phyloP scores from a whole-genome alignment of 2,329 filamentous ascomycete genomes.

The Tolypocladium sp. region DNA sequence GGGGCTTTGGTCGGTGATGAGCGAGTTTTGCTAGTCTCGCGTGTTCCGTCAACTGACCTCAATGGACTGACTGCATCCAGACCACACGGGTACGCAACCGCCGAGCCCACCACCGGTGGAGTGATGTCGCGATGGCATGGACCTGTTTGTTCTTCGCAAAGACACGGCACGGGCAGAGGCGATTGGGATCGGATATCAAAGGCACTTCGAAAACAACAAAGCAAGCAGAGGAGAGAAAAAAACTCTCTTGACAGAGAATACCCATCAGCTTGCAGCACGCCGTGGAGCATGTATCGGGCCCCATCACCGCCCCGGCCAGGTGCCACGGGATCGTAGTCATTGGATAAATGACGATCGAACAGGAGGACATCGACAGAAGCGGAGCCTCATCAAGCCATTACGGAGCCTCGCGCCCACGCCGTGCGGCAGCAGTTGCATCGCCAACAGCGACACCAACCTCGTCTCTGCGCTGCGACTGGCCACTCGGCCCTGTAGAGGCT shows the following conservation, averaged over 20 bases:
- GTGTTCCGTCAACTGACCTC: not conserved
- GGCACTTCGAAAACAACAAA: not conserved
- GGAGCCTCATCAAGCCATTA: not conserved
- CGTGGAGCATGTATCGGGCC: not conserved
- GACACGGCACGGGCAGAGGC: not conserved
- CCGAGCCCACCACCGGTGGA: not conserved
- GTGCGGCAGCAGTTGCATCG: not conserved
- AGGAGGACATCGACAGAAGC: not conserved
- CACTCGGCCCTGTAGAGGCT: not conserved
- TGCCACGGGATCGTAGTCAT: not conserved
- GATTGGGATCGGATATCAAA: not conserved
- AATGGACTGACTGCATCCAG: not conserved
- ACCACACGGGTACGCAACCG: not conserved
- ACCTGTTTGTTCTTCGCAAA: too few species aligned
- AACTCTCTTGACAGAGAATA: not conserved
- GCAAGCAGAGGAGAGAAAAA: not conserved
- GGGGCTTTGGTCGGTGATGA: not conserved
- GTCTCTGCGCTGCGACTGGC: not conserved
- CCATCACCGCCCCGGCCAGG: not conserved
- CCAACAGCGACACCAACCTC: not conserved
- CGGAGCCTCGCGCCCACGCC: not conserved
- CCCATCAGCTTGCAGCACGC: not conserved
- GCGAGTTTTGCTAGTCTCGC: not conserved
- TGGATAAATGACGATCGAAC: not conserved
- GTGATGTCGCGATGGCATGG: not conserved